These are phyloP conservation scores for Wickerhamomyces canadensis DNA, from an alignment of 805 yeast genomes.

Conservation along the genomic window DNA sequence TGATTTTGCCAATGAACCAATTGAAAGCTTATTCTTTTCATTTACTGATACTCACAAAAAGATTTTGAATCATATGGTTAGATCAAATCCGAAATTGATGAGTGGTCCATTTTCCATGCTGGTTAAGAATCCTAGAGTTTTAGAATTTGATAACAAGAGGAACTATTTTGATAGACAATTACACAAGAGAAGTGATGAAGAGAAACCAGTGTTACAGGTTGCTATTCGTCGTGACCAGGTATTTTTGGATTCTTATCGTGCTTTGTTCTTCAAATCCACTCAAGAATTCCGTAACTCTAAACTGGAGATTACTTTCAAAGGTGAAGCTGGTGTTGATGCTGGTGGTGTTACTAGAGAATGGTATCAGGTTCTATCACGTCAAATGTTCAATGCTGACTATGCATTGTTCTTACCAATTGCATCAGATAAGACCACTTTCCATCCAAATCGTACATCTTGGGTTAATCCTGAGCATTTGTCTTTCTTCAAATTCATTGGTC, in stretches of 20 bases:
- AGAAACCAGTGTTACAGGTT: constrained; percentile 46
- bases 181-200: constrained; percentile 42
- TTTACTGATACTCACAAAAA: constrained; percentile 88
- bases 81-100: constrained; percentile 87
- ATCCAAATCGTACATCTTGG: constrained; percentile 89
- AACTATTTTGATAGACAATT: constrained; percentile 75
- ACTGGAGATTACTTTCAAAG: constrained; percentile 77
- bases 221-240: constrained; percentile 84
- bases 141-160: constrained; percentile 93
- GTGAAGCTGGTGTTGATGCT: constrained; percentile 96
- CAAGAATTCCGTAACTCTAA: constrained; percentile 69
- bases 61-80: constrained; percentile 84
- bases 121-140: constrained; percentile 79
- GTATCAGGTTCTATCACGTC: constrained; percentile 91
- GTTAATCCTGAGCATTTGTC: constrained; percentile 91
- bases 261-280: constrained; percentile 70
- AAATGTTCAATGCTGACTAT: constrained; percentile 94
- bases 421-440: constrained; percentile 88
- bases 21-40: constrained; percentile 72
- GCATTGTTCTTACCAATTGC: constrained; percentile 90
- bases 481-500: constrained; percentile 90
- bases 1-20: constrained; percentile 69
- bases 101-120: constrained; percentile 92
- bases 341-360: constrained; percentile 98
- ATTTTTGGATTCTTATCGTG: constrained; percentile 82